Percentiles rank a stretch among this genome's conserved stretches.
Conservation (phyloP, 2,329 filamentous ascomycete species). For the Emmonsia crescens region DNA sequence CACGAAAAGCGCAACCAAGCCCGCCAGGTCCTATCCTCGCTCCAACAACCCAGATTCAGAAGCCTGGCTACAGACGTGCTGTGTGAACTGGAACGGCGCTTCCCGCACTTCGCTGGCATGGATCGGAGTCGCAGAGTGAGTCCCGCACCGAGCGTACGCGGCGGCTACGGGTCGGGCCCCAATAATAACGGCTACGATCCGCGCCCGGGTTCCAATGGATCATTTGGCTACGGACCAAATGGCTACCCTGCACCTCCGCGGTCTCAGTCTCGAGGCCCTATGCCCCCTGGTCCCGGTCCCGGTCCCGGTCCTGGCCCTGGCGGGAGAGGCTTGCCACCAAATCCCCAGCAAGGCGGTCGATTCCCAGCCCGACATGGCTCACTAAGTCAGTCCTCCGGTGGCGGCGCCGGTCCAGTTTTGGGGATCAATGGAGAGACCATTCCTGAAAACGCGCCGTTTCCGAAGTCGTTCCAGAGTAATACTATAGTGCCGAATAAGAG, state of each 20-base stretch:
- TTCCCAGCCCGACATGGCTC: constrained; percentile 33
- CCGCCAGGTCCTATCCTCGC: constrained; percentile 84
- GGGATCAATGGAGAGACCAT: constrained; percentile 51
- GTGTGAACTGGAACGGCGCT: constrained; percentile 82
- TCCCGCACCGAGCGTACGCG: constrained; percentile 50
- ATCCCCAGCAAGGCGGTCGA: constrained; percentile 14
- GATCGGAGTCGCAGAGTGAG: constrained; percentile 61
- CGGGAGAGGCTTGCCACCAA: constrained; percentile 10
- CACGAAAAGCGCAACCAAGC: constrained; percentile 97
- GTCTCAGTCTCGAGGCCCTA: constrained; percentile 34
- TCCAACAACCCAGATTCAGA: constrained; percentile 75
- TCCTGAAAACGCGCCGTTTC: constrained; percentile 54
- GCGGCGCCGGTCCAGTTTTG: constrained; percentile 21
- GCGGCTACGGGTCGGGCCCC: constrained; percentile 43
- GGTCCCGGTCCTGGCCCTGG: constrained; percentile 19
- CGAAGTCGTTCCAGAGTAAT: constrained; percentile 87
- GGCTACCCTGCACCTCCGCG: constrained; percentile 24
- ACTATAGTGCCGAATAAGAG: constrained; percentile 97
- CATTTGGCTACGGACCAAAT: constrained; percentile 21
- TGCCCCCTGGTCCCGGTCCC: constrained; percentile 19
- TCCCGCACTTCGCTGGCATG: constrained; percentile 63
- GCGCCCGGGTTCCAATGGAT: constrained; percentile 16
- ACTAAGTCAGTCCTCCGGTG: constrained; percentile 22
- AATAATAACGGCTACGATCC: constrained; percentile 37
- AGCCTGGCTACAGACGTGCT: constrained; percentile 94